phyloP scores from a whole-genome alignment of 805 yeast species.

The Hyphopichia homilentoma region DNA sequence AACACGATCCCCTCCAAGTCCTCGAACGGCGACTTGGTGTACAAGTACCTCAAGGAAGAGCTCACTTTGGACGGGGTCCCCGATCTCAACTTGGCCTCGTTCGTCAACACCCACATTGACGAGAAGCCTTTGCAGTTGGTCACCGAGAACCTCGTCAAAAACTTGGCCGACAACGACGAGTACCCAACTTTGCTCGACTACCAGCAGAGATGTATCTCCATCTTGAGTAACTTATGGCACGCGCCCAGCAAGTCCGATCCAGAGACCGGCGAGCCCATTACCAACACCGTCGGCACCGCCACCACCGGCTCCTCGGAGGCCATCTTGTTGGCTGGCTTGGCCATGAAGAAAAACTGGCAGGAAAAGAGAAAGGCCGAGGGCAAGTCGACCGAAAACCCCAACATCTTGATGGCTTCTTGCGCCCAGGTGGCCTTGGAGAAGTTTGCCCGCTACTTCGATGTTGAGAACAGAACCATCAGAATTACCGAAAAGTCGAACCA shows the following conservation, averaged over 20 bases:
- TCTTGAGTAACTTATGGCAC: constrained; percentile 77
- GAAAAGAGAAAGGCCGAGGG: constrained; percentile 57
- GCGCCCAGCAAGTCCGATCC: constrained; percentile 43
- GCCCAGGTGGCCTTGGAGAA: constrained; percentile 94
- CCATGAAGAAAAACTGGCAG: constrained; percentile 90
- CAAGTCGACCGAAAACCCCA: constrained; percentile 61
- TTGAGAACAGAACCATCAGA: constrained; percentile 73
- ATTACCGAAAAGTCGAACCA: constrained; percentile 59
- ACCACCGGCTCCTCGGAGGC: constrained; percentile 96
- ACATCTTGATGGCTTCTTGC: constrained; percentile 87
- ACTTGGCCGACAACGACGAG: constrained; percentile 90
- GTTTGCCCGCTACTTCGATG: constrained; percentile 92
- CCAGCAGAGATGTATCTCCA: constrained; percentile 79
- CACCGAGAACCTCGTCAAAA: constrained; percentile 73
- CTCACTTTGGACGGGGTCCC: constrained; percentile 82
- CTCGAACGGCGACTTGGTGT: constrained; percentile 48
- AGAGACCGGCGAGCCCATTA: constrained; percentile 25
- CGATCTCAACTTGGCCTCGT: constrained; percentile 79
- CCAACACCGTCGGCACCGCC: constrained; percentile 71
- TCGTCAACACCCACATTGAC: constrained; percentile 73
- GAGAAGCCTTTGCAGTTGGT: constrained; percentile 43
- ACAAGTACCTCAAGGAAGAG: constrained; percentile 65
- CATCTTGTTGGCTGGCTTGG: constrained; percentile 88
- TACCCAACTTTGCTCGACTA: constrained; percentile 80
- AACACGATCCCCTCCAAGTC: constrained; percentile 61